These are phyloP conservation scores for Scheffersomyces insectosa DNA, from an alignment of 1,139 yeast species.

Conservation along the genomic window DNA sequence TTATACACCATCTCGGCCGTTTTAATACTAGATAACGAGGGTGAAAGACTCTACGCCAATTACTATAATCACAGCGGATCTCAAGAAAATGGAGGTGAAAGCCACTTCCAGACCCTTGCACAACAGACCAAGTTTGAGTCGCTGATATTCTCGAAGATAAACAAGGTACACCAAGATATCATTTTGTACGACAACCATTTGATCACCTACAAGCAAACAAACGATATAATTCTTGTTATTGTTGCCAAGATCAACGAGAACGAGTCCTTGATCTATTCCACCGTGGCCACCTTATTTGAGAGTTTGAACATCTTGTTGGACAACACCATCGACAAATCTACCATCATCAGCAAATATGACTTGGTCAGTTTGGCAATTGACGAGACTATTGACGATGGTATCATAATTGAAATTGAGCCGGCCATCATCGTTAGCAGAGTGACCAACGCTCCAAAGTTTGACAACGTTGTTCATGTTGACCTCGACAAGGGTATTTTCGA, in stretches of 20 bases:
- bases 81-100: slow-evolving; percentile 10
- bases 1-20: slow-evolving; percentile 79
- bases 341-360: slow-evolving; percentile 82
- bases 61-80: slow-evolving; percentile 56
- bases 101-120: slow-evolving; percentile 39
- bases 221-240: slow-evolving; percentile 68
- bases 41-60: slow-evolving; percentile 78
- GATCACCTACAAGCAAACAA: slow-evolving; percentile 83
- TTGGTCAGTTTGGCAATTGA: slow-evolving; percentile 83
- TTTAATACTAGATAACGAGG: slow-evolving; percentile 78
- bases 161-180: slow-evolving; percentile 79
- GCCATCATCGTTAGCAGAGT: slow-evolving; percentile 86
- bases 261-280: slow-evolving; percentile 78
- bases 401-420: slow-evolving; percentile 87
- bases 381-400: slow-evolving; percentile 90
- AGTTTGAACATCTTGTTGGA: slow-evolving; percentile 76
- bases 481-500: slow-evolving; percentile 79
- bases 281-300: slow-evolving; percentile 75
- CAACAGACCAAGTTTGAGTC: slow-evolving; percentile 80
- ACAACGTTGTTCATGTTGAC: slow-evolving; percentile 55
- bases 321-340: slow-evolving; percentile 74
- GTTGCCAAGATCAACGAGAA: slow-evolving; percentile 80
- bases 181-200: slow-evolving; percentile 76
- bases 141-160: slow-evolving; percentile 69
- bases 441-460: slow-evolving; percentile 64